These are phyloP conservation scores for Tylopilus sp. DNA, from an alignment of 1,284 basidiomycete genomes.

Conservation along the genomic window DNA sequence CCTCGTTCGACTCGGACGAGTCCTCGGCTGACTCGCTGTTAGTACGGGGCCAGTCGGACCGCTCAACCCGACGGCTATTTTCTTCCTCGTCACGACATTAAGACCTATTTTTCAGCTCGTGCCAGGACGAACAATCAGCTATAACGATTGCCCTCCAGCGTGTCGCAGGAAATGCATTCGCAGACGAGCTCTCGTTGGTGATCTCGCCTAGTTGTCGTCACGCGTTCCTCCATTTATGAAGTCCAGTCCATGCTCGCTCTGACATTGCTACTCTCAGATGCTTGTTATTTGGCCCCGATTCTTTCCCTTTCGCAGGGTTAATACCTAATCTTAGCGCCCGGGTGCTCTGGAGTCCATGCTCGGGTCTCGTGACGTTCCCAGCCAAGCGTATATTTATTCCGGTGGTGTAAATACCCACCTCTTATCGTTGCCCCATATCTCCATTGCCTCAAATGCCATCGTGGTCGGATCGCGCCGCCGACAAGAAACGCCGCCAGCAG, in stretches of 20 bases:
- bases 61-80: no score
- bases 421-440: background rate
- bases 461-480: constrained; percentile 44
- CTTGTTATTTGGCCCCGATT: background rate
- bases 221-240: no score
- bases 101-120: no score
- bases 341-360: no score
- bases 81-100: no score
- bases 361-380: constrained; percentile 6
- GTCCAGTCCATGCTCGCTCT: no score
- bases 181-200: background rate
- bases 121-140: background rate
- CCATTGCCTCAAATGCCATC: constrained; percentile 15
- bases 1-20: no score
- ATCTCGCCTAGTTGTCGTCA: no score
- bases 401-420: background rate
- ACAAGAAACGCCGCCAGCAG: constrained; percentile 43
- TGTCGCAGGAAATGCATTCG: background rate
- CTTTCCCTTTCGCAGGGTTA: no score
- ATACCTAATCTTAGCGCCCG: no score
- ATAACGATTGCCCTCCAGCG: background rate
- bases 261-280: background rate
- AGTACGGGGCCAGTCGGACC: no score
- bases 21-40: no score
- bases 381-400: constrained; percentile 10